Conservation (phyloP, 202 grass and related monocot species). For the Zizania palustris region DNA sequence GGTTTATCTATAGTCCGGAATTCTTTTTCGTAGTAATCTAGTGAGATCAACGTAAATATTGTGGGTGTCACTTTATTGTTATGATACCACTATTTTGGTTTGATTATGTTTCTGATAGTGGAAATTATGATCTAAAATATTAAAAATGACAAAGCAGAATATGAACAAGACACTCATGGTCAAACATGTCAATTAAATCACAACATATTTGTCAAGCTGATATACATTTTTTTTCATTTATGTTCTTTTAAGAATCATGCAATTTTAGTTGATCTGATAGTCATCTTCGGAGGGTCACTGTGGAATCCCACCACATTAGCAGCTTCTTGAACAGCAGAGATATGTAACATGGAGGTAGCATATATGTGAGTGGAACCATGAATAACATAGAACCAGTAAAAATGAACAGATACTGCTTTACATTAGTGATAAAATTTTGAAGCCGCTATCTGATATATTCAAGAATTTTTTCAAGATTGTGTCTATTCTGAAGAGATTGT, state of each 20-base stretch:
- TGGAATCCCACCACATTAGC: background rate
- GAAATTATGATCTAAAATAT: background rate
- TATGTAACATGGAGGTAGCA: background rate
- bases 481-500: background rate
- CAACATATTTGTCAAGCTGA: background rate
- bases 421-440: background rate
- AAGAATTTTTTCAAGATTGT: background rate
- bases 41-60: background rate
- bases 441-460: background rate
- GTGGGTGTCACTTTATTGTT: background rate
- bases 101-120: slow-evolving; percentile 2
- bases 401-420: background rate
- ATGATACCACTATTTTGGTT: background rate
- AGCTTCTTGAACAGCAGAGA: background rate
- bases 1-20: background rate
- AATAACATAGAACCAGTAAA: background rate
- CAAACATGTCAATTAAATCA: background rate
- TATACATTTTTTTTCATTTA: background rate
- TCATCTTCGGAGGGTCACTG: background rate
- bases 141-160: background rate
- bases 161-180: background rate
- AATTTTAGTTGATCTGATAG: background rate
- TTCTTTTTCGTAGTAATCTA: no score
- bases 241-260: background rate
- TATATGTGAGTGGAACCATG: background rate